These are phyloP conservation scores for Colletotrichum somersetense DNA, from an alignment of 2,329 filamentous ascomycete genomes.

Conservation along the genomic window DNA sequence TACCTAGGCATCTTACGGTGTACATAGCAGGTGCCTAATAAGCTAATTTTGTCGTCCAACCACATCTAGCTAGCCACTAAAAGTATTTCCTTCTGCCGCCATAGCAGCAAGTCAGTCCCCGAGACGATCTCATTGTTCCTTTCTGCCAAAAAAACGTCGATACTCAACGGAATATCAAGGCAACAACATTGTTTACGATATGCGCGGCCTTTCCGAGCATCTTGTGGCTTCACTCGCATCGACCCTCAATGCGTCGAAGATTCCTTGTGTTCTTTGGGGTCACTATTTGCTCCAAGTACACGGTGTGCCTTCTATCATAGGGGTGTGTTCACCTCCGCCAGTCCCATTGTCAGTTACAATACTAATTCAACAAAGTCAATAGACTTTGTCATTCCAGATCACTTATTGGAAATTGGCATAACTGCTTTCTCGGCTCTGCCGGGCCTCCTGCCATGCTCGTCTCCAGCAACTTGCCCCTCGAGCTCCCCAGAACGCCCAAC, in stretches of 20 bases:
- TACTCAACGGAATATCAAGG: no score
- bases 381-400: slow-evolving; percentile 45
- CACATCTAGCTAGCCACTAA: no score
- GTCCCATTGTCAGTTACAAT: background rate
- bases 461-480: slow-evolving; percentile 33
- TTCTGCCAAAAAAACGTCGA: no score
- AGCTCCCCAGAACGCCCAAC: slow-evolving; percentile 39
- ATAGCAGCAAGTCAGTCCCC: no score
- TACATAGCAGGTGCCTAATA: no score
- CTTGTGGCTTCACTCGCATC: slow-evolving; percentile 42
- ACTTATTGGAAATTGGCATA: slow-evolving; percentile 33
- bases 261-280: slow-evolving; percentile 45
- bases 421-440: slow-evolving; percentile 32
- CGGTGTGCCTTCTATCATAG: slow-evolving; percentile 45
- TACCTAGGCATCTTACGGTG: no score
- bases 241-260: slow-evolving; percentile 40
- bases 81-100: no score
- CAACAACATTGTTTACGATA: background rate
- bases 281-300: slow-evolving; percentile 45
- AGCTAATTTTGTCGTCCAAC: no score
- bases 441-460: slow-evolving; percentile 38
- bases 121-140: no score
- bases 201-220: slow-evolving; percentile 25
- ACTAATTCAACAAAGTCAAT: slow-evolving; percentile 36
- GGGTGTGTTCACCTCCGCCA: slow-evolving; percentile 29